Conservation (phyloP, 2,329 filamentous ascomycete genomes). For the Tolypocladium album region DNA sequence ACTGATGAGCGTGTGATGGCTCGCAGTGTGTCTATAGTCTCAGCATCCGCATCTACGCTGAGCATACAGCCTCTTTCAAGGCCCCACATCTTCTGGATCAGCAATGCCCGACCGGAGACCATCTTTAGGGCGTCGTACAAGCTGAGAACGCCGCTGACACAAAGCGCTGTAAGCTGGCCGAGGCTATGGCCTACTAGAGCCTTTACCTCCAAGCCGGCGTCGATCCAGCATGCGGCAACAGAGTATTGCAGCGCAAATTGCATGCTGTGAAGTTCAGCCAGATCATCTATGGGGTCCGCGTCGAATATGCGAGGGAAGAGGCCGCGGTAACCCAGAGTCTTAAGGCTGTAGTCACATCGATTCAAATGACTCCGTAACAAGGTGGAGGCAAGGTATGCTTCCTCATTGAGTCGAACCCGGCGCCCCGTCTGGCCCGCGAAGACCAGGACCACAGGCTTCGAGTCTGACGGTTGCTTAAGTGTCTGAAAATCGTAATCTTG, state of each 20-base stretch:
- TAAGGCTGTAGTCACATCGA: conserved; percentile 17
- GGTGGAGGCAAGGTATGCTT: not conserved
- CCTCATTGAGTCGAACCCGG: not conserved
- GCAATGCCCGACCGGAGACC: conserved; percentile 16
- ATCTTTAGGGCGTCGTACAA: conserved; percentile 19
- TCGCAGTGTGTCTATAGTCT: not conserved
- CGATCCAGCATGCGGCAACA: conserved; percentile 6
- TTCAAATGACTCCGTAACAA: conserved; percentile 18
- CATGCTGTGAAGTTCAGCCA: conserved; percentile 22
- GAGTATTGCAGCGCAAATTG: conserved; percentile 7
- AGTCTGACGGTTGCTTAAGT: not conserved
- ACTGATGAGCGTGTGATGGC: not conserved
- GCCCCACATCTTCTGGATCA: conserved; percentile 22
- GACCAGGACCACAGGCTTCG: conserved; percentile 1
- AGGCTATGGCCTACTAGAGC: conserved; percentile 24
- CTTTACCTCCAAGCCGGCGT: conserved; percentile 3
- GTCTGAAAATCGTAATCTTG: not conserved
- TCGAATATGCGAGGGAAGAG: conserved; percentile 20
- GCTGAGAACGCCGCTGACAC: conserved; percentile 17
- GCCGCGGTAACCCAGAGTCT: conserved; percentile 15
- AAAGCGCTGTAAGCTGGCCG: conserved; percentile 25
- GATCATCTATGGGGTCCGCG: conserved; percentile 12
- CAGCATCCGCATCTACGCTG: conserved; percentile 5
- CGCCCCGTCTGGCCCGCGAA: conserved; percentile 2
- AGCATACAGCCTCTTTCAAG: conserved; percentile 24